phyloP scores from a whole-genome alignment of 306 rosid species.

The Abrus precatorius region DNA sequence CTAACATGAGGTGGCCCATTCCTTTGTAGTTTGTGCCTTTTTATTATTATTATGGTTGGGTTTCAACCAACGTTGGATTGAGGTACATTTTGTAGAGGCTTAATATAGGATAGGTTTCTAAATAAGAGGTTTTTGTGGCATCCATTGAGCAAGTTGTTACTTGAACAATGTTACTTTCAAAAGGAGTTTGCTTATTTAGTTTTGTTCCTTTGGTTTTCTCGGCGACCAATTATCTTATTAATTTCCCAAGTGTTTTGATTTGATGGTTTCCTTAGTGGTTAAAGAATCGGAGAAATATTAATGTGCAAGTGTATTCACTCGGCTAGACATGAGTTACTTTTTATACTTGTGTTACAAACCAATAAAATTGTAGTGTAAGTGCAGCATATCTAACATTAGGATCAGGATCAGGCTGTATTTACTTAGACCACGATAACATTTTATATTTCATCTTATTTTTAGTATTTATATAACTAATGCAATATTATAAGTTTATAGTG shows the following conservation, averaged over 20 bases:
- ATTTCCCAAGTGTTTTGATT: not conserved
- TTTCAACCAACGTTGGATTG: slow-evolving; percentile 54
- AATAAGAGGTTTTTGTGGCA: slow-evolving; percentile 55
- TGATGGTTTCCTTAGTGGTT: not conserved
- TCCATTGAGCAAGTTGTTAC: slow-evolving; percentile 39
- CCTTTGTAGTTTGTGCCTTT: slow-evolving; percentile 42
- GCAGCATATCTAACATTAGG: no score
- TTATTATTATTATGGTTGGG: slow-evolving; percentile 52
- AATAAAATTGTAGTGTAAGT: no score
- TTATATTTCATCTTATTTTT: no score
- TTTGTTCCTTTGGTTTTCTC: not conserved
- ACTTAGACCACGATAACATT: no score
- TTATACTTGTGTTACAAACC: not conserved
- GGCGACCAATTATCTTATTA: no score
- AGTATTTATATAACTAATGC: no score
- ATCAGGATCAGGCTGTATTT: no score
- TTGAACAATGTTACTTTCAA: slow-evolving; percentile 37
- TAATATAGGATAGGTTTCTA: slow-evolving; percentile 53
- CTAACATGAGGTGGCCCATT: not conserved
- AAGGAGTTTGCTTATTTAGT: slow-evolving; percentile 32
- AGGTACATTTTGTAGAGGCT: slow-evolving; percentile 59
- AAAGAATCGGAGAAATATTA: no score
- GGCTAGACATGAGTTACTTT: not conserved
- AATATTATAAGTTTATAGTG: no score
- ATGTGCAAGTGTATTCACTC: no score